phyloP scores from a whole-genome alignment of 1,139 yeast genomes.

The Meyerozyma carpophila region DNA sequence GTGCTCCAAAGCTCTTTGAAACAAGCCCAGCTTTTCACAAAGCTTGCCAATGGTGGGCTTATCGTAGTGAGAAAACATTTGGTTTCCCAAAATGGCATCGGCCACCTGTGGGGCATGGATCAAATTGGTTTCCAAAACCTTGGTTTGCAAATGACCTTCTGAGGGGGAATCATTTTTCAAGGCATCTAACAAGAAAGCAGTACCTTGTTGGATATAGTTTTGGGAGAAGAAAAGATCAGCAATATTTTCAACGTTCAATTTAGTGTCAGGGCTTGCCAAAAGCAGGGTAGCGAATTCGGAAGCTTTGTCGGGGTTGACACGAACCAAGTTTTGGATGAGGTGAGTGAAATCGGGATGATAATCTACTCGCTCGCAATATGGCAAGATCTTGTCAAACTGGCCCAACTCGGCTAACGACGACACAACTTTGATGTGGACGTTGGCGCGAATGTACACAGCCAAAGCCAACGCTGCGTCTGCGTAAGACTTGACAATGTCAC shows the following conservation, averaged over 20 bases:
- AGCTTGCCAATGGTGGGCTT: conserved; percentile 87
- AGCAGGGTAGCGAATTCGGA: conserved; percentile 93
- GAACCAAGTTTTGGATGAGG: conserved; percentile 82
- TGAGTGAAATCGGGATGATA: conserved; percentile 89
- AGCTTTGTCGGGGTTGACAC: conserved; percentile 96
- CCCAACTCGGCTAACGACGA: conserved; percentile 92
- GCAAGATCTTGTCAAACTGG: conserved; percentile 91
- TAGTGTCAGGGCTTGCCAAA: conserved; percentile 56
- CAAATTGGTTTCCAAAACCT: conserved; percentile 87
- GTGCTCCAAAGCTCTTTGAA: conserved; percentile 92
- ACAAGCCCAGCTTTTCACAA: conserved; percentile 91
- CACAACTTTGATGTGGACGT: conserved; percentile 84
- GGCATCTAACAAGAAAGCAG: conserved; percentile 96
- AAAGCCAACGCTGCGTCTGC: conserved; percentile 77
- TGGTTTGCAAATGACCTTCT: conserved; percentile 94
- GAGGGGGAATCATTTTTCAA: conserved; percentile 91
- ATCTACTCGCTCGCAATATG: conserved; percentile 86
- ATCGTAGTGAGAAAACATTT: conserved; percentile 94
- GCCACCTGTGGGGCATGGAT: conserved; percentile 99
- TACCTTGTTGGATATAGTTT: conserved; percentile 94
- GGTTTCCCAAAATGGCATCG: conserved; percentile 94
- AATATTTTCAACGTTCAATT: conserved; percentile 75
- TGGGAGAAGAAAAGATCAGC: conserved; percentile 95
- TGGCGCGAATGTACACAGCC: conserved; percentile 85
- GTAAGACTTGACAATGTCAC: conserved; percentile 88